These are phyloP conservation scores for Geotrichum reessii DNA, from an alignment of 1,139 yeast genomes.

Conservation along the genomic window DNA sequence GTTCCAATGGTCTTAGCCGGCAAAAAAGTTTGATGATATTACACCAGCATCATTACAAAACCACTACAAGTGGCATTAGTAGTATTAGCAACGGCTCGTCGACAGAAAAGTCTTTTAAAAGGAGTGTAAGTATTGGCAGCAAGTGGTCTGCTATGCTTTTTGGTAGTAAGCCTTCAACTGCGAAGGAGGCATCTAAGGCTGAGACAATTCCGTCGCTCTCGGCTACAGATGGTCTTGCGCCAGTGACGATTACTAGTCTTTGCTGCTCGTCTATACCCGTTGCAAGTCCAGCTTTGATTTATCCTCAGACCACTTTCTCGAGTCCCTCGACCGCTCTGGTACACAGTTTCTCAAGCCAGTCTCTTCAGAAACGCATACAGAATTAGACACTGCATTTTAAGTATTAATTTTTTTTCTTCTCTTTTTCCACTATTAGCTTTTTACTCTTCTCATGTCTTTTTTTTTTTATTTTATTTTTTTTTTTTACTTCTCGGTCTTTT, in stretches of 20 bases:
- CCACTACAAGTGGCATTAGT: neutral
- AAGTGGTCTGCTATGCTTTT: neutral
- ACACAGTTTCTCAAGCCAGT: neutral
- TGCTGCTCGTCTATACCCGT: neutral
- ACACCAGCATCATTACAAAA: neutral
- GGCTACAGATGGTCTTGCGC: neutral
- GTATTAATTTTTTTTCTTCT: neutral
- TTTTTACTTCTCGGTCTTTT: too few species aligned
- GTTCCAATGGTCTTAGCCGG: neutral
- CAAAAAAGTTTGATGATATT: neutral
- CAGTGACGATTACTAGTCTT: neutral
- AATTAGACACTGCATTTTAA: neutral
- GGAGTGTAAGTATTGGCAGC: neutral
- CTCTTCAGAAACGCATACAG: neutral
- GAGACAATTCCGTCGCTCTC: neutral
- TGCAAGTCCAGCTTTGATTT: neutral
- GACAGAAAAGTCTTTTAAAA: neutral
- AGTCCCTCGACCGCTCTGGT: neutral
- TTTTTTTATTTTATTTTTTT: neutral
- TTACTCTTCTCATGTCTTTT: neutral
- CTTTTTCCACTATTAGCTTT: neutral
- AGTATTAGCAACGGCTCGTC: neutral
- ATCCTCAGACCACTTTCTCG: slow-evolving; percentile 4
- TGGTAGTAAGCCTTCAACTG: neutral
- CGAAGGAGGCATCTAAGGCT: neutral